These are phyloP conservation scores for Myriosclerotinia scirpicola DNA, from an alignment of 2,329 filamentous ascomycete genomes.

Conservation along the genomic window DNA sequence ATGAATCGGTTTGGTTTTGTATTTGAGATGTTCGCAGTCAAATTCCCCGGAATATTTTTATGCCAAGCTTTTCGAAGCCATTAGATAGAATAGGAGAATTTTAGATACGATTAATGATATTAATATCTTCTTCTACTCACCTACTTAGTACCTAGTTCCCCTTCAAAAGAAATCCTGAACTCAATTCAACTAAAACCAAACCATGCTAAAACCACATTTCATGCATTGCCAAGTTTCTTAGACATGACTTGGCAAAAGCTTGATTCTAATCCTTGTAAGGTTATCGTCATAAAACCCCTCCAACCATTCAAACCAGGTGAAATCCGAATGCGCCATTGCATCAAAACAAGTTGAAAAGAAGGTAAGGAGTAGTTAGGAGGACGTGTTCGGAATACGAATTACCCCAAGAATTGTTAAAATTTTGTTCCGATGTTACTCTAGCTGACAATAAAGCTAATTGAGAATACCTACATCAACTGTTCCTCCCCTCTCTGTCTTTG, in stretches of 20 bases:
- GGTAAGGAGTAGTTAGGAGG: background rate
- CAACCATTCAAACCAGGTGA: background rate
- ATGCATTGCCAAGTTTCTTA: conserved; percentile 5
- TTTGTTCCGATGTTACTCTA: background rate
- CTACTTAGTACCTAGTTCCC: too few species aligned
- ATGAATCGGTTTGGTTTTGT: too few species aligned
- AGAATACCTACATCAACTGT: conserved; percentile 1
- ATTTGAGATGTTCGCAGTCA: too few species aligned
- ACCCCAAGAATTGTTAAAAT: background rate
- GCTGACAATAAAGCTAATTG: background rate
- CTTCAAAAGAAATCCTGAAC: too few species aligned
- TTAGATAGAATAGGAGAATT: too few species aligned
- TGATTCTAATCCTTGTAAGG: conserved; percentile 25
- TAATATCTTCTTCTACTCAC: too few species aligned
- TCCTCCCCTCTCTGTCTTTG: background rate
- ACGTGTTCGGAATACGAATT: background rate
- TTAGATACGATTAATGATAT: too few species aligned
- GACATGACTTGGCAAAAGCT: conserved; percentile 33
- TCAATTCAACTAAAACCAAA: too few species aligned
- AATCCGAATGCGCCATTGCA: background rate
- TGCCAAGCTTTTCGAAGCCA: too few species aligned
- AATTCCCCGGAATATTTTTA: too few species aligned
- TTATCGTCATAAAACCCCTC: conserved; percentile 20
- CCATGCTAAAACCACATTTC: background rate
- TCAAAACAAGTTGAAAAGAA: conserved; percentile 11